A percentile compares a stretch with the other conserved stretches of the same genome.
These are phyloP conservation scores for Globisporangium cederbergense DNA, from an alignment of 352 stramenopile species.

Conservation along the genomic window DNA sequence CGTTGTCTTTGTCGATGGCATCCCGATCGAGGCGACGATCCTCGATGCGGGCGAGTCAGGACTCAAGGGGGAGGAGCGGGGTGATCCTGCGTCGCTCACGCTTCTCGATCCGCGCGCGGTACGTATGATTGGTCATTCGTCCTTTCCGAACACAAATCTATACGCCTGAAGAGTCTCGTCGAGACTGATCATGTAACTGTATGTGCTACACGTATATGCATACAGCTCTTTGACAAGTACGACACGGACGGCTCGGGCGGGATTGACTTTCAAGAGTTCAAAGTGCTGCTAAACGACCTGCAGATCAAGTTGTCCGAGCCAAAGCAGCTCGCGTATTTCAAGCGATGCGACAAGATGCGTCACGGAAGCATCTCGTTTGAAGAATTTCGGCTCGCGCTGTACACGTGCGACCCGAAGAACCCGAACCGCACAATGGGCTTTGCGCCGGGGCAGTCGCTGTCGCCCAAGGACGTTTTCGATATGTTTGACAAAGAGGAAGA, in stretches of 20 bases:
- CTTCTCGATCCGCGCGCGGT: slow-evolving; percentile 50
- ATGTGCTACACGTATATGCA: neutral
- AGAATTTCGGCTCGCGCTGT: slow-evolving; percentile 74
- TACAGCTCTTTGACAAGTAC: slow-evolving; percentile 82
- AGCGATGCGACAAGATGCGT: slow-evolving; percentile 61
- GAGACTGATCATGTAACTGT: too few relatives aligned
- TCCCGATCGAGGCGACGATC: slow-evolving; percentile 61
- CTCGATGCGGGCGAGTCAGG: slow-evolving; percentile 47
- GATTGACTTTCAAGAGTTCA: slow-evolving; percentile 81
- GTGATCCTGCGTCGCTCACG: slow-evolving; percentile 37
- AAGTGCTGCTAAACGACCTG: slow-evolving; percentile 60
- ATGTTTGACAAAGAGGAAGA: slow-evolving; percentile 78
- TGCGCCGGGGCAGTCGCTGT: slow-evolving; percentile 58
- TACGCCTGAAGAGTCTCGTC: too few relatives aligned
- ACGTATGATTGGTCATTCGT: slow-evolving; percentile 8
- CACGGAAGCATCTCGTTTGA: slow-evolving; percentile 74
- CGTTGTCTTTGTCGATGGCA: slow-evolving; percentile 70
- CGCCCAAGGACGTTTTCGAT: slow-evolving; percentile 74
- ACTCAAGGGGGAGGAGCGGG: slow-evolving; percentile 32
- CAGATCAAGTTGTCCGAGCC: slow-evolving; percentile 55
- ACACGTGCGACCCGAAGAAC: slow-evolving; percentile 80
- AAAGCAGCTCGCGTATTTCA: slow-evolving; percentile 77
- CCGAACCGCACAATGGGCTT: slow-evolving; percentile 66
- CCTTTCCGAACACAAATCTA: too few relatives aligned
- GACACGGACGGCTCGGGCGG: slow-evolving; percentile 69